Evolutionary conservation across 768 basidiomycete genomes (phyloP), one percentile per base, ranked within the genome.

Genomic region (Agaricus bisporus): DNA sequence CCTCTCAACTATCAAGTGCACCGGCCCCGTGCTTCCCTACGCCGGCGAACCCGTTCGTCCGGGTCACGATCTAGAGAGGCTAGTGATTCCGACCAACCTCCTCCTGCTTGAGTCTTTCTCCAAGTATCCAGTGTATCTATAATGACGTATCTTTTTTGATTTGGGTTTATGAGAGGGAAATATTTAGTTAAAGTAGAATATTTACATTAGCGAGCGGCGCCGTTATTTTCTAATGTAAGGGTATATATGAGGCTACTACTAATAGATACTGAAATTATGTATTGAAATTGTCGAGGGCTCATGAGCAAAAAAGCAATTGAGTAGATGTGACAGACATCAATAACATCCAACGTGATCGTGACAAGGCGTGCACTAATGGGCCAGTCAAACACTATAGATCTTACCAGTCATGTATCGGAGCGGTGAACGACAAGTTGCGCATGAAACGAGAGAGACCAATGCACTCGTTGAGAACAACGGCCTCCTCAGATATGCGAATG

Each of bases 401-500:
- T 11, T 32, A 32, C n/a, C 3, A 26, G 25, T 49, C 37, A 74
- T 76, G 73, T 74, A 61, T 64, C 73, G 71, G 59, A 63, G 67
- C 42, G 63, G 66, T 49, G 60, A 67, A 44, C 64, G 63, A 39
- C 65, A 64, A 43, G 20, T 41, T 15, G 44, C 58, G 32, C 22
- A 54, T 39, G 61, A 66, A 41, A 65, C 62, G 50, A 60, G 59
- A 17, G 50, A 59, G 7, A 7, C 32, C 15, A 41, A 54, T 25
- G 32, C 63, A 5, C 64, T 67, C 57, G 66, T 68, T 38, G 60
- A 61, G 45, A 64, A 66, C 32, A 68, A 71, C 53, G 63, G 68
- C 42, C 45, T 64, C 32, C 66, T 72, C 36, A 72, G 66, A 55
- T 89, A 90, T 63, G 85, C 85, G 1, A 72, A 79, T 66, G 72